These are phyloP conservation scores for Aspergillus mulundensis DNA, from an alignment of 495 filamentous ascomycete species.

Conservation along the genomic window DNA sequence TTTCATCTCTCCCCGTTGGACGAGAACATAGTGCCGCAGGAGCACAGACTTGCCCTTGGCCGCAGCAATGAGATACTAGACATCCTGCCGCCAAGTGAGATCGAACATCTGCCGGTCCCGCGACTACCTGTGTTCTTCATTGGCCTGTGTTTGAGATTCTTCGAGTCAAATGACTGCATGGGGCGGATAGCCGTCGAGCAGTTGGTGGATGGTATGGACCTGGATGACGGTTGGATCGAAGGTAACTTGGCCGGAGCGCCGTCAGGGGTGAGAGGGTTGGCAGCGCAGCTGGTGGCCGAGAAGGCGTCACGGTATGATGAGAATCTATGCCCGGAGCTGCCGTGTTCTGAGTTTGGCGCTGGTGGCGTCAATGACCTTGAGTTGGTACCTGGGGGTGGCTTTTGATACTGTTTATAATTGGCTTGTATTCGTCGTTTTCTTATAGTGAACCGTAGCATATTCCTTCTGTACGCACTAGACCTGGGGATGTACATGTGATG, in stretches of 20 bases:
- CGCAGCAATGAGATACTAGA: slow-evolving; percentile 4
- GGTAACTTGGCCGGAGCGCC: neutral
- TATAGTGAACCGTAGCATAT: too few relatives aligned
- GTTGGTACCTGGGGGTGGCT: neutral
- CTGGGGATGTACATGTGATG: neutral
- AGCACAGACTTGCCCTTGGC: neutral
- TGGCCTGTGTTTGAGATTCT: slow-evolving; percentile 1
- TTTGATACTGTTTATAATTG: neutral
- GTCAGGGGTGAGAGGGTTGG: neutral
- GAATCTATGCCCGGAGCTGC: neutral
- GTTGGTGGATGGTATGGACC: slow-evolving; percentile 1
- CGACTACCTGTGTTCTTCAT: neutral
- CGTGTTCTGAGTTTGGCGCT: neutral
- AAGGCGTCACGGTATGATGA: neutral
- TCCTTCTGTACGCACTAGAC: neutral
- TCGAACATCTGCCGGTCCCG: neutral
- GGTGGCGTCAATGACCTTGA: neutral
- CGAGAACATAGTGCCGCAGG: neutral
- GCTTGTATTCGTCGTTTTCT: neutral
- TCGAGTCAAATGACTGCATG: neutral
- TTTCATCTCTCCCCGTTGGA: neutral
- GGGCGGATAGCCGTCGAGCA: slow-evolving; percentile 2
- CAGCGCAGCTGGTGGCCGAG: neutral
- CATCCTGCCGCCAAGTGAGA: neutral
- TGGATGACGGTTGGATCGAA: neutral